Evolutionary conservation across 129 eudicot genomes (phyloP), one percentile per base, ranked within the genome.

Genomic region (Helianthus annuus): DNA sequence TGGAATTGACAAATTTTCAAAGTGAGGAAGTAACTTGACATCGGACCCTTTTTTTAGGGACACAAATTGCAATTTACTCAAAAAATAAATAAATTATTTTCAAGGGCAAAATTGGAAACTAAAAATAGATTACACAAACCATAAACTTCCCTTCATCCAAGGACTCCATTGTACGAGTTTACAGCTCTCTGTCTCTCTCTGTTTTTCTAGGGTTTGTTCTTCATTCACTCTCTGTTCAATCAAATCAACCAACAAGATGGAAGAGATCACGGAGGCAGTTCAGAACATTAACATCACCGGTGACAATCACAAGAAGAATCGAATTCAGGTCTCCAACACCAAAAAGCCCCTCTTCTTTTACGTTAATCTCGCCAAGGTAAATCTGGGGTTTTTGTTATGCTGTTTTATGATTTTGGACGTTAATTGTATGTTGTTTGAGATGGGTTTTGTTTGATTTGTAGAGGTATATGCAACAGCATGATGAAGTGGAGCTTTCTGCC

Each of bases 251-350:
- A 59, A 27, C 38, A 27, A 52, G 24, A 85, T 89, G 96, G 96
- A 89, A 59, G 85, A 64, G 44, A 73, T 83, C n/a, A 73, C 85
- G 1, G 85, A 79, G 51, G 89, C 81, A 12, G 80, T 82, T 10
- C 76, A 69, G 38, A 81, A 76, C 68, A 57, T 81, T 1, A 71
- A 10, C 76, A 78, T 75, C 76, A 71, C 70, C 44, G 46, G 10
- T 42, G 57, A 64, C 51, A 36, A 52, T 66, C 78, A 86, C 56
- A 89, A 80, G 80, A 89, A 74, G 77, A 88, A 86, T 80, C 75
- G 85, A 9, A 86, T 89, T 62, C 96, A 89, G 49, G 96, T 89
- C 48, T 89, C 96, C 76, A 89, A 89, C 76, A 86, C 96, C 84
- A 89, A 89, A 69, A 83, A 86, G 74, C 83, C 92, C 78, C 96